These are phyloP conservation scores for Blyttiomyces sp. DNA, from an alignment of 371 early-diverging fungal species.

Conservation along the genomic window DNA sequence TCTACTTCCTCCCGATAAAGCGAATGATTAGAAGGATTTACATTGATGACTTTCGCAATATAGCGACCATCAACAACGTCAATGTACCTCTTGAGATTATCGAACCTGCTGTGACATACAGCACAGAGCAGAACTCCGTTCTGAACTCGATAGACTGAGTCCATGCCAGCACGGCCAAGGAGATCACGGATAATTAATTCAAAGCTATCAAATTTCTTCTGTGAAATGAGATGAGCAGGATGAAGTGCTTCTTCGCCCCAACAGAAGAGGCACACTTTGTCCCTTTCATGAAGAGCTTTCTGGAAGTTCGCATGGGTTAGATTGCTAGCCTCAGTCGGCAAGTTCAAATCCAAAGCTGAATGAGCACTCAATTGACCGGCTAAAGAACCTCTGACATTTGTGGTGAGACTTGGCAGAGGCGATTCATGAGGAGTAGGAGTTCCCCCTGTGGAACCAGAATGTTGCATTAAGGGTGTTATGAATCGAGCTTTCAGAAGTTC, in stretches of 20 bases:
- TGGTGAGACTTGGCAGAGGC: background rate
- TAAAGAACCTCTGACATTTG: no score
- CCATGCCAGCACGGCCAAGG: background rate
- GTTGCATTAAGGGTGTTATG: background rate
- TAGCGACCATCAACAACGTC: conserved; percentile 16
- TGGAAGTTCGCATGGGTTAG: background rate
- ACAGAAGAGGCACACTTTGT: no score
- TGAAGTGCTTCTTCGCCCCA: no score
- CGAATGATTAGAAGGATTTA: background rate
- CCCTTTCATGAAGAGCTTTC: background rate
- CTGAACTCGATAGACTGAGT: conserved; percentile 1
- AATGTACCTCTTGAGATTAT: conserved; percentile 6
- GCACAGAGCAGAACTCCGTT: conserved; percentile 9
- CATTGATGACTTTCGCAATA: conserved; percentile 14
- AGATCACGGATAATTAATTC: background rate
- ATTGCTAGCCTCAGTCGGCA: background rate
- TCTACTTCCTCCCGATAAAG: background rate
- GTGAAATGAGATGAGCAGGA: background rate
- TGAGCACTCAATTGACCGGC: background rate
- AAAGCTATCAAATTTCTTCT: conserved; percentile 6
- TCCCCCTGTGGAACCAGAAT: no score
- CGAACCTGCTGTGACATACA: conserved; percentile 4
- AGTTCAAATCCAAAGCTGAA: background rate
- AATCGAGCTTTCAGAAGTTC: conserved; percentile 1
- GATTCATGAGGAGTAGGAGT: background rate